A percentile compares a stretch with the other conserved stretches of the same genome.
Evolutionary conservation across 2,329 filamentous ascomycete genomes (phyloP).

Genomic region (Fusarium odoratissimum): DNA sequence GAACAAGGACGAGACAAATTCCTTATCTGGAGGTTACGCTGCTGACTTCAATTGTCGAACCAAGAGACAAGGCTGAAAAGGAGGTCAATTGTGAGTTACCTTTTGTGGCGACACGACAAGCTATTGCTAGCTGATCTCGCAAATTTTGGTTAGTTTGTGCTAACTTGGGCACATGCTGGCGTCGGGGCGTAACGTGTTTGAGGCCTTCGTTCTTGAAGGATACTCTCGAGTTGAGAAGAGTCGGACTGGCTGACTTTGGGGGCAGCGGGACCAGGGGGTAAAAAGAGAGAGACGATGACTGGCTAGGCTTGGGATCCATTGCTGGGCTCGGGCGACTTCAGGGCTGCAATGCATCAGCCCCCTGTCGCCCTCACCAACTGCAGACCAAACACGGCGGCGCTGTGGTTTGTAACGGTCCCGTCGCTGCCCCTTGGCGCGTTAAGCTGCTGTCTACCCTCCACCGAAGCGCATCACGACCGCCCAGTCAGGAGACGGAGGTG

Average conservation of each 20-base stretch:
- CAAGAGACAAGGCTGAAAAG: constrained; percentile 37
- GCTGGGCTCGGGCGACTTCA: constrained; percentile 32
- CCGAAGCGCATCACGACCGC: constrained; percentile 19
- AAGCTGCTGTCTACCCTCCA: constrained; percentile 29
- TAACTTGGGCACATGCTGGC: constrained; percentile 24
- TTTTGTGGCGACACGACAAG: constrained; percentile 7
- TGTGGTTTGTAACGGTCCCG: constrained; percentile 39
- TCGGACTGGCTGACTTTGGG: constrained; percentile 28
- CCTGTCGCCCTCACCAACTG: constrained; percentile 19
- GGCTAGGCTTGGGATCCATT: constrained; percentile 24
- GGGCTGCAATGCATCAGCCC: constrained; percentile 37
- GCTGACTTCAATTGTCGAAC: not conserved
- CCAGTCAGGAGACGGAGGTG: constrained; percentile 35
- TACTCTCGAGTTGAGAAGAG: constrained; percentile 14
- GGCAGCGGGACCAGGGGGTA: constrained; percentile 31
- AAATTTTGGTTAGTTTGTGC: constrained; percentile 25
- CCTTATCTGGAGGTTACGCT: constrained; percentile 15
- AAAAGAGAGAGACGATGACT: constrained; percentile 15
- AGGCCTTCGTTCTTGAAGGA: constrained; percentile 29
- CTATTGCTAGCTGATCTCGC: constrained; percentile 21
- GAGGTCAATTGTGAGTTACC: constrained; percentile 22
- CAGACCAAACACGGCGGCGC: constrained; percentile 17
- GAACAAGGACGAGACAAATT: constrained; percentile 24
- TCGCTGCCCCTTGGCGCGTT: constrained; percentile 37
- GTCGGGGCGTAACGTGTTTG: constrained; percentile 30